These are phyloP conservation scores for Trifolium dubium DNA, from an alignment of 306 rosid genomes.

Conservation along the genomic window DNA sequence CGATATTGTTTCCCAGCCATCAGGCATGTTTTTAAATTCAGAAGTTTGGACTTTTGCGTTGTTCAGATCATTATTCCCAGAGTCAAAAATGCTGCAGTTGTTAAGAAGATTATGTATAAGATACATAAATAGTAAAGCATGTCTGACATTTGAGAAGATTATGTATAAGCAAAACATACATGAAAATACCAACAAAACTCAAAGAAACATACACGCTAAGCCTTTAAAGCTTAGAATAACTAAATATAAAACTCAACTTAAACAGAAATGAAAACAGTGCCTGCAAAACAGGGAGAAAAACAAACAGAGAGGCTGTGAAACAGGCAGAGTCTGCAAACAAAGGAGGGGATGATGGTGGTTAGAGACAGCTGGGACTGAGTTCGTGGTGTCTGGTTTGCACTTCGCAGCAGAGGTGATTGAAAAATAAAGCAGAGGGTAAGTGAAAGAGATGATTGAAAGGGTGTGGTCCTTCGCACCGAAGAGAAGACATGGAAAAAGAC, in stretches of 20 bases:
- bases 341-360: not conserved
- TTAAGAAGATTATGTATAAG: conserved; percentile 24
- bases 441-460: not conserved
- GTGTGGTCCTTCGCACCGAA: not conserved
- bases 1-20: conserved; percentile 93
- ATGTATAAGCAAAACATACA: not conserved
- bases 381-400: not conserved
- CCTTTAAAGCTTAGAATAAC: not conserved
- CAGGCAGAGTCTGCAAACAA: not conserved
- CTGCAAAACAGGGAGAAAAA: not conserved
- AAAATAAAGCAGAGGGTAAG: not conserved
- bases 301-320: too few species aligned
- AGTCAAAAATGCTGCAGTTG: conserved; percentile 74
- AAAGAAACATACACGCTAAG: not conserved
- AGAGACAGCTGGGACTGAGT: not conserved
- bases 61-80: conserved; percentile 61
- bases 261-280: too few species aligned
- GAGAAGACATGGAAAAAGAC: not conserved
- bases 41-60: conserved; percentile 58
- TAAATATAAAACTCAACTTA: too few species aligned
- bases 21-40: conserved; percentile 83
- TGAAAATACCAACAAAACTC: not conserved
- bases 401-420: not conserved
- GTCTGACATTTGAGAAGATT: conserved; percentile 1
- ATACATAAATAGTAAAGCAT: conserved; percentile 30